Evolutionary conservation across 2,329 filamentous ascomycete genomes (phyloP), one percentile per base, ranked within the genome.

Genomic region (Ilyonectria sp.): DNA sequence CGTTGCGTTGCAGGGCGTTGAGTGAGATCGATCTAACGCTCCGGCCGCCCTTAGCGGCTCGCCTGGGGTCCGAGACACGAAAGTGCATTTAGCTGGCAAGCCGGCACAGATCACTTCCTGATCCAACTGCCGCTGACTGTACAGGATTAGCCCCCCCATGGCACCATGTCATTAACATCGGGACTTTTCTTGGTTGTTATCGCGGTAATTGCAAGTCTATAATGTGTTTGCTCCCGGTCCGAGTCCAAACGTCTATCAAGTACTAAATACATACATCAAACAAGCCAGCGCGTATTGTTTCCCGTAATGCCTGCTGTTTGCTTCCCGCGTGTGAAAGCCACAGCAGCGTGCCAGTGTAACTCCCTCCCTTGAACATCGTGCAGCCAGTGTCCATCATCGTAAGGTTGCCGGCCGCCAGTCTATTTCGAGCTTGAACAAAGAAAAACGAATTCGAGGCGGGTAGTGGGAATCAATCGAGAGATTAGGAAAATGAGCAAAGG

Each of bases 341-440:
- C 67, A 68, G 64, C 67, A 68, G 65, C 71, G 61, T 68, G 74
- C 73, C 74, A 54, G 66, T 73, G 40, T 72, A 75, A 76, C 73
- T 76, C 74, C 72, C 69, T 67, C 54, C 74, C 69, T 67, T 71
- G 60, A 74, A 68, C 70, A 66, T 75, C 69, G 68, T 76, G 75
- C 68, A 74, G 71, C 69, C 65, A 74, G 62, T 74, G 67, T 72
- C 70, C 68, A 67, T 77, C 67, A 68, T 76, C 74, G 59, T 76
- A 67, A 75, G 69, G 72, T 73, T 71, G 70, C 74, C 71, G 63
- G 63, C 71, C 68, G 60, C 73, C 73, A 74, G 71, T 77, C 75
- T 77, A 77, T 77, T 69, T 69, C 69, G 62, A 70, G 70, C 69
- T 69, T 73, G 68, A 76, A 71, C 68, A 72, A 76, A 74, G 60